Evolutionary conservation across 169 alveolate species (phyloP), one percentile per base, ranked within the genome.

Genomic region (Plasmodium gaboni): DNA sequence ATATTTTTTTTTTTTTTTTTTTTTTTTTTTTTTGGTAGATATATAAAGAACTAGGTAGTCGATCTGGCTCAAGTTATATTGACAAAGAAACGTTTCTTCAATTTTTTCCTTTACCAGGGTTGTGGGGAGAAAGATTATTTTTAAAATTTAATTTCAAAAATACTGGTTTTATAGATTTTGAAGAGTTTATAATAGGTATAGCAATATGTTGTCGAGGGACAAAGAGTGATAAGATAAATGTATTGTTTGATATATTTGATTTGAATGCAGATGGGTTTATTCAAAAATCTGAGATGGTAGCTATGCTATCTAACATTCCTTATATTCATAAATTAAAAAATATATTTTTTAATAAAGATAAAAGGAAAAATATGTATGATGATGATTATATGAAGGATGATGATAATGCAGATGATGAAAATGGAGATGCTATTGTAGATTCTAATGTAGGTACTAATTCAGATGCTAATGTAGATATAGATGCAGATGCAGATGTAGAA

Each of bases 121-220:
- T 96, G 12, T 96, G 98, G 98, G 98, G 98, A 3, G 98, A 96
- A 78, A 96, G 96, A 42, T 86, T 96, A 28, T 96, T 95, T 57
- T 92, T 93, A 22, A 80, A 92, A 44, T 96, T 96, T 76, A 95
- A 95, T 67, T 87, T 59, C 48, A 93, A 93, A 63, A 92, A 89
- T 94, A 86, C 95, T 8, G 96, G 95, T 2, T 53, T 70, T 22
- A 96, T 96, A 53, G 97, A 96, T 68, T 89, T 89, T 59, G 98
- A 93, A n/a, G 98, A 95, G 53, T 96, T 96, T 74, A 57, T 96
- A 38, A 72, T 91, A 15, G 97, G 97, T 38, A 92, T 95, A 10
- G 94, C 97, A 2, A 91, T 94, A 38, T 95, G 97, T 71, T 95
- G 98, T 73, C 78, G 98, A 22, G 98, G 98, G 55, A 96, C 98